phyloP scores from a whole-genome alignment of 2,329 filamentous ascomycete genomes.

The Colletotrichum salicis region DNA sequence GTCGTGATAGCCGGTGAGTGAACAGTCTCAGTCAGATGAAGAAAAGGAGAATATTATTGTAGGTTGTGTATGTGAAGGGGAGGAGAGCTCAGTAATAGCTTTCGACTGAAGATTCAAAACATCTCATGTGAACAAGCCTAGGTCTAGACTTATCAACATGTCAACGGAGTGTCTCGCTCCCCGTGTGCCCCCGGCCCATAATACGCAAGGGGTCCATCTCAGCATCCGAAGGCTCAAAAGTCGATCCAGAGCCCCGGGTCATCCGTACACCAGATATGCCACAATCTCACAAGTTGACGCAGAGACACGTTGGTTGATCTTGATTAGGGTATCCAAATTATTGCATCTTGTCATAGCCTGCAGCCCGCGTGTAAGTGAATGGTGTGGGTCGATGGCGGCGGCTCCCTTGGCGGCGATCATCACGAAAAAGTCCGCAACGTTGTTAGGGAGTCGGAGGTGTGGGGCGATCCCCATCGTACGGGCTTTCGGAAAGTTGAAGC shows the following conservation, averaged over 20 bases:
- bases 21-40: not conserved
- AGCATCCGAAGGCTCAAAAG: constrained; percentile 20
- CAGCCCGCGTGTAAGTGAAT: constrained; percentile 18
- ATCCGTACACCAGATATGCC: constrained; percentile 15
- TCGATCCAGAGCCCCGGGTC: constrained; percentile 24
- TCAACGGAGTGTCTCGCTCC: constrained; percentile 19
- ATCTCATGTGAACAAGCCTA: constrained; percentile 3
- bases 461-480: constrained; percentile 5
- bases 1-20: not conserved
- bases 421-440: constrained; percentile 5
- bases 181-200: constrained; percentile 17
- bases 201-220: constrained; percentile 32
- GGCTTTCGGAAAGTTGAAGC: constrained; percentile 23
- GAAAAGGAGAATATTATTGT: not conserved
- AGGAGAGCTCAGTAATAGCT: not conserved
- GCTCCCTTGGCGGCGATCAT: constrained; percentile 24
- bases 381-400: constrained; percentile 21
- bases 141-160: constrained; percentile 26
- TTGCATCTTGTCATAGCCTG: constrained; percentile 11
- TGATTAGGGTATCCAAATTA: not conserved
- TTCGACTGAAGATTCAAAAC: not conserved
- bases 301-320: constrained; percentile 2
- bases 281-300: constrained; percentile 12
- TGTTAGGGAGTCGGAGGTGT: constrained; percentile 7
- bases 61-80: not conserved